Base-by-base conservation (phyloP, 2,329 filamentous ascomycete species). In the Tolypocladium endophyticum region DNA sequence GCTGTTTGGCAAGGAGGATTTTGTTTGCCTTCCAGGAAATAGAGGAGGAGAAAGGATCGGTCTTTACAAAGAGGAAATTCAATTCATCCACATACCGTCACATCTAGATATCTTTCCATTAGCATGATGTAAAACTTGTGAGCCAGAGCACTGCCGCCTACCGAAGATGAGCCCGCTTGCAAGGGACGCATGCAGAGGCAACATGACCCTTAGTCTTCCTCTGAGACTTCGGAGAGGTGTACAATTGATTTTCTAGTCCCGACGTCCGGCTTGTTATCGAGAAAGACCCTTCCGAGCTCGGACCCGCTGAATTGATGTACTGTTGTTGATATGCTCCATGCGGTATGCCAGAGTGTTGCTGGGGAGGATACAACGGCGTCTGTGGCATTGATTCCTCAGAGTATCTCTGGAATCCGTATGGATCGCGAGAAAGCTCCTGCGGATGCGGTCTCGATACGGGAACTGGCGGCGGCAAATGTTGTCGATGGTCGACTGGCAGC, bases 111-210 rank as follows among this genome's bases (percentile, higher is more conserved):
- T 39, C 41, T 47, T 45, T 6, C 50, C 4, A 39, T 60, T 20
- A 60, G 50, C 18, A 57, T 6, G 18, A 9, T 35, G 7, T 4
- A 23, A n/a, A 28, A 2, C 14, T 23, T n/a, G 4, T 7, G 16
- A 25, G 25, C 4, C 1, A 53, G 5, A 7, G 18, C 14, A 38
- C 14, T 23, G 12, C 45, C n/a, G 66, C 77, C 70, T 74, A 86
- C 83, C 85, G 80, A 64, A 94, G 80, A 81, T 94, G 90, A 43
- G 90, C 90, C 72, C 85, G 86, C 71, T 93, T 93, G 76, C 90
- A 94, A 61, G 91, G 90, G 65, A 93, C 87, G 71, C 90, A 94
- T 33, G 90, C 90, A 41, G 89, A 92, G 57, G 89, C 88, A 58
- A 93, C 90, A 76, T 94, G 90, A 18, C 88, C 88, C 70, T 91